Percentiles rank a stretch among this genome's conserved stretches.
Conservation (phyloP, 2,329 filamentous ascomycete genomes). For the Chaetomium globosum region DNA sequence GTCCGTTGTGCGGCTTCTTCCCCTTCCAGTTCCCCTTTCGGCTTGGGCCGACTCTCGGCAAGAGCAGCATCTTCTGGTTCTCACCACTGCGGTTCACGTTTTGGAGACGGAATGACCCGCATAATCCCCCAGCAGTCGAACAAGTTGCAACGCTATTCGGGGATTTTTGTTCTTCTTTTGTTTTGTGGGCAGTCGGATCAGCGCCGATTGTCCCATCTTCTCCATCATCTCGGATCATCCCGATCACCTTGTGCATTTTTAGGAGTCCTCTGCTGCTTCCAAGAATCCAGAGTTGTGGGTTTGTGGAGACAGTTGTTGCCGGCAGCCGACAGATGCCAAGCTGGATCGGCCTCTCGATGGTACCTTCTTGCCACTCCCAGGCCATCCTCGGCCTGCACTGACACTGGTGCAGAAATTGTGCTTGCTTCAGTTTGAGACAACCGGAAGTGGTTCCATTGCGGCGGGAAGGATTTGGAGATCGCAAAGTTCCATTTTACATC, state of each 20-base stretch:
- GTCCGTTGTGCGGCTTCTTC: background rate
- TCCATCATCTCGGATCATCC: background rate
- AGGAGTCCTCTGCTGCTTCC: background rate
- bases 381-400: constrained; percentile 3
- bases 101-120: constrained; percentile 3
- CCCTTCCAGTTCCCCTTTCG: constrained; percentile 1
- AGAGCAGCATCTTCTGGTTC: background rate
- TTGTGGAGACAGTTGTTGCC: constrained; percentile 15
- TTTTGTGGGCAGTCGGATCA: background rate
- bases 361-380: background rate
- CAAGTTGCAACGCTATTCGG: constrained; percentile 3
- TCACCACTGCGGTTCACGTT: background rate
- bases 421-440: background rate
- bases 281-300: background rate
- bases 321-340: constrained; percentile 15
- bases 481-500: too few species aligned
- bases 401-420: background rate
- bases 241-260: background rate
- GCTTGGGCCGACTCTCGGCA: background rate
- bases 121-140: background rate
- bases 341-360: background rate
- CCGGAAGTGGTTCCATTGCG: too few species aligned
- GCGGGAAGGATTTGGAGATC: background rate
- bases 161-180: background rate
- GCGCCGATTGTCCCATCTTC: constrained; percentile 8